Evolutionary conservation across 164 flowering plant species (phyloP).

Genomic region (Litsea cubeba): DNA sequence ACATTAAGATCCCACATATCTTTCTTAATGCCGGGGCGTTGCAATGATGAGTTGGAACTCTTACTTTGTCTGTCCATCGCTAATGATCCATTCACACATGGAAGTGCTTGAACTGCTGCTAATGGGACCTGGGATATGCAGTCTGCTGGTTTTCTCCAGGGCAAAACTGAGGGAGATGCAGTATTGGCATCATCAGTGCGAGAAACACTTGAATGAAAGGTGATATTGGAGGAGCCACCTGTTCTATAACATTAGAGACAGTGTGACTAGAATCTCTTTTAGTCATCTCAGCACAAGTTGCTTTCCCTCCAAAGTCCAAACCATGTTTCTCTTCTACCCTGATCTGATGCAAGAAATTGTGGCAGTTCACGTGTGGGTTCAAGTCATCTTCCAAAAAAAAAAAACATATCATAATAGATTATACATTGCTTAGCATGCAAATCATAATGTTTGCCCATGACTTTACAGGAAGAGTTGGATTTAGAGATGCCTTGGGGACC

Average conservation of each 20-base stretch:
- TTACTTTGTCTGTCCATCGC: slow-evolving; percentile 8
- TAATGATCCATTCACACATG: slow-evolving; percentile 12
- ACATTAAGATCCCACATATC: slow-evolving; percentile 16
- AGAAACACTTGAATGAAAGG: slow-evolving; percentile 12
- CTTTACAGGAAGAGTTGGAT: too few relatives aligned
- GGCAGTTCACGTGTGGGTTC: slow-evolving; percentile 15
- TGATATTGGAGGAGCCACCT: slow-evolving; percentile 11
- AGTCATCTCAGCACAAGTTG: slow-evolving; percentile 33
- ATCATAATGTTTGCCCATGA: too few relatives aligned
- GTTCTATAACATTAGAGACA: slow-evolving; percentile 1
- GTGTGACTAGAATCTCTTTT: slow-evolving; percentile 19
- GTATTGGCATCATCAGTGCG: slow-evolving; percentile 15
- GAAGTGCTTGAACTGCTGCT: slow-evolving; percentile 23
- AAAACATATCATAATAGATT: too few relatives aligned
- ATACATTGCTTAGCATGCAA: too few relatives aligned
- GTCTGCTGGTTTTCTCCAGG: slow-evolving; percentile 23
- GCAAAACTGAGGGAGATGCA: slow-evolving; percentile 20
- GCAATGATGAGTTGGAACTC: slow-evolving; percentile 10
- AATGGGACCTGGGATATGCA: slow-evolving; percentile 15
- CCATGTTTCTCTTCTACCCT: slow-evolving; percentile 18
- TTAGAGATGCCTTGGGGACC: too few relatives aligned
- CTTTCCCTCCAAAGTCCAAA: slow-evolving; percentile 24
- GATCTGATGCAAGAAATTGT: slow-evolving; percentile 17
- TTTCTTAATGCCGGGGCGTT: slow-evolving; percentile 6
- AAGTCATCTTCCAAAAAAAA: too few relatives aligned